Evolutionary conservation across 768 basidiomycete genomes (phyloP), one percentile per base, ranked within the genome.

Genomic region (Mycena indigotica): DNA sequence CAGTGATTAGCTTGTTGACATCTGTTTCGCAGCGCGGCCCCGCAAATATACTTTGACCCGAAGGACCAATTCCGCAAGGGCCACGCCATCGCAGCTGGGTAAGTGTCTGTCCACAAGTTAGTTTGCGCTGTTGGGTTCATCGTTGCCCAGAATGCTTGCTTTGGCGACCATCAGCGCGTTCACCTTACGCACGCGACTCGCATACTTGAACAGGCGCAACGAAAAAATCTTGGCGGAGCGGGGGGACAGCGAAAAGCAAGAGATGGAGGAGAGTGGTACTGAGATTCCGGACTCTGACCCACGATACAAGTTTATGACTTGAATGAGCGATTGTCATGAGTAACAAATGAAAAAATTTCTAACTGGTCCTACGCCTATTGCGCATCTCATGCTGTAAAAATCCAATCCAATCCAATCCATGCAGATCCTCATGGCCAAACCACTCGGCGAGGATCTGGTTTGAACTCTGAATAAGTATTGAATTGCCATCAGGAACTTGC

Each of bases 21-120:
- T 13, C 12, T 4, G 53, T 48, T 21, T 21, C 41, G 16, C 56
- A 82, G 83, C 39, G 82, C 82, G 0, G 79, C 81, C 1, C 83
- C 83, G 16, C 83, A 84, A 65, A 72, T 85, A 6, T 84, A 84
- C 59, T 83, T 83, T 52, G 83, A 85, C 60, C 72, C 80, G 0
- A 67, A 78, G 41, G 77, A 82, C 56, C 64, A 72, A 4, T 85
- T 71, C 67, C 76, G 81, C 17, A 82, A 81, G 62, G 84, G 80
- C 0, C 82, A 84, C 64, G 81, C 78, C 1, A 81, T 84, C 35
- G 73, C 81, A n/a, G 82, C 82, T 28, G 81, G 70, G 81, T 83
- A 58, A 60, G 70, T 62, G 4, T 29, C 30, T n/a, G 5, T 35
- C 39, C 3, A 24, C 23, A 12, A n/a, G n/a, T n/a, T 26, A 16